Percentiles rank a stretch among this genome's conserved stretches.
These are phyloP conservation scores for Mycena galopus DNA, from an alignment of 768 basidiomycete species.

Conservation along the genomic window DNA sequence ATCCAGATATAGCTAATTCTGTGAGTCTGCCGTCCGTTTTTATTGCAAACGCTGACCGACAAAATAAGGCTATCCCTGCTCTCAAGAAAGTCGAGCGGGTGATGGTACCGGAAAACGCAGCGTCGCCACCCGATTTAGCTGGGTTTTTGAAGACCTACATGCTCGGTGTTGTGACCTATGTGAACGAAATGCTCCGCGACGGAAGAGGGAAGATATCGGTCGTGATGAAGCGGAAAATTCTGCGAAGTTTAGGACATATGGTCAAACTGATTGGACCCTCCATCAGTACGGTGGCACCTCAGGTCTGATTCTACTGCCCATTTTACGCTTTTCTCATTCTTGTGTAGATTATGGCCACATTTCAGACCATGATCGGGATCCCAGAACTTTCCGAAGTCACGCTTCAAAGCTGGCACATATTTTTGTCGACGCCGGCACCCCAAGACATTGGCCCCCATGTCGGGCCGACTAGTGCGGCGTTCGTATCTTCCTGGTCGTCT, in stretches of 20 bases:
- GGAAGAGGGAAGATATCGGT: slow-evolving; percentile 81
- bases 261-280: slow-evolving; percentile 77
- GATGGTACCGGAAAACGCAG: slow-evolving; percentile 47
- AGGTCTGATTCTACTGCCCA: slow-evolving; percentile 64
- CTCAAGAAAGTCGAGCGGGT: slow-evolving; percentile 61
- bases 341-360: slow-evolving; percentile 91
- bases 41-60: background rate
- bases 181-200: slow-evolving; percentile 91
- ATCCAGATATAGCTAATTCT: slow-evolving; percentile 55
- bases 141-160: slow-evolving; percentile 80
- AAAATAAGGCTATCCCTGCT: slow-evolving; percentile 50
- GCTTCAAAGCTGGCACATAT: slow-evolving; percentile 83
- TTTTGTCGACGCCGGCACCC: slow-evolving; percentile 75
- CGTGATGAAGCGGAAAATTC: slow-evolving; percentile 77
- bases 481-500: slow-evolving; percentile 81
- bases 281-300: slow-evolving; percentile 85
- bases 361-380: slow-evolving; percentile 89
- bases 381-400: slow-evolving; percentile 84
- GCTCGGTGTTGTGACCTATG: slow-evolving; percentile 85
- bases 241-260: slow-evolving; percentile 83
- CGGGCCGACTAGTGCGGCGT: slow-evolving; percentile 88
- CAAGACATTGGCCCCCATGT: slow-evolving; percentile 86
- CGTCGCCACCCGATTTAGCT: slow-evolving; percentile 57
- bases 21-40: slow-evolving; percentile 53
- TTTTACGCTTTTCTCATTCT: background rate